Evolutionary conservation across 768 basidiomycete genomes (phyloP).

Genomic region (Russula foetens): DNA sequence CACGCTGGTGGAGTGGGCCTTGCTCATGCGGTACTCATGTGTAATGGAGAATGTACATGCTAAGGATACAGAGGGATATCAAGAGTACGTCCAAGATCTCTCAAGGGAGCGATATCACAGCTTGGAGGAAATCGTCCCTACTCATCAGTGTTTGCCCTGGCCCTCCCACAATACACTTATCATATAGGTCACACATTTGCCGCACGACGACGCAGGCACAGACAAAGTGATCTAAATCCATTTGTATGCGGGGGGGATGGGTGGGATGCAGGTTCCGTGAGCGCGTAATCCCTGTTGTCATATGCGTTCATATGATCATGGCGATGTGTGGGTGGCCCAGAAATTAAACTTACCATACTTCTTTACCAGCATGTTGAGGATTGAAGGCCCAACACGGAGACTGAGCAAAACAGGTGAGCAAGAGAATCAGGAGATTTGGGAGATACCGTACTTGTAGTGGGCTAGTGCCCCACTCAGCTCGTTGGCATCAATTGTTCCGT

Average conservation of each 20-base stretch:
- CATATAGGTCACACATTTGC: conserved; percentile 1
- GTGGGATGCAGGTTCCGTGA: not conserved
- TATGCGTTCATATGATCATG: not conserved
- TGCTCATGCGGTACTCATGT: no score
- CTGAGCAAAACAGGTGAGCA: not conserved
- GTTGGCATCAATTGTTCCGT: not conserved
- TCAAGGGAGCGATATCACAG: conserved; percentile 7
- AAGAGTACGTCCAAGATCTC: not conserved
- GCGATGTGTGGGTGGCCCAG: not conserved
- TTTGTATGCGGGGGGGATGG: not conserved
- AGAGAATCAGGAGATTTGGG: not conserved
- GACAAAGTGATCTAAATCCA: conserved; percentile 4
- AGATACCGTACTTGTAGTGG: not conserved
- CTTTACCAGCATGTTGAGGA: conserved; percentile 1
- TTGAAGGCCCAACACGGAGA: not conserved
- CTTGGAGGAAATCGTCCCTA: conserved; percentile 4
- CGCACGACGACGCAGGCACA: conserved; percentile 1
- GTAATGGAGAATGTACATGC: no score
- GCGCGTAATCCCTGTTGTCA: not conserved
- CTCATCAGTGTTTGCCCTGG: not conserved
- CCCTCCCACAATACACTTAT: not conserved
- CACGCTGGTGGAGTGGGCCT: no score
- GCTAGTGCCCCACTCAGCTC: not conserved
- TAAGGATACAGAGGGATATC: no score
- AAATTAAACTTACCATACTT: conserved; percentile 1